Conservation (phyloP, 2,329 filamentous ascomycete species). For the Cordyceps cateniannulata region DNA sequence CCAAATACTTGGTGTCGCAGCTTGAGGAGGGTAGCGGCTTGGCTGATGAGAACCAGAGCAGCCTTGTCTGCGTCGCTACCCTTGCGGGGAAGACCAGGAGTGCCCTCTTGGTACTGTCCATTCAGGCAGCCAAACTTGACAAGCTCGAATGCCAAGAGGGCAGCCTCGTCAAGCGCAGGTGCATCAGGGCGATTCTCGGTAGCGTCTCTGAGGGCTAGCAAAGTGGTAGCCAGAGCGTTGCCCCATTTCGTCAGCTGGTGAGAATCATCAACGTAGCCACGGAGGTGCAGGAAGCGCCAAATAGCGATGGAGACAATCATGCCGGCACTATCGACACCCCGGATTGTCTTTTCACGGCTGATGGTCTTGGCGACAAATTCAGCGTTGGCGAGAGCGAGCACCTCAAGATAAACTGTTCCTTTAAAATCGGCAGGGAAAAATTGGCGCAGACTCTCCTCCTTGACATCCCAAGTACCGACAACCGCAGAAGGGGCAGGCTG, state of each 20-base stretch:
- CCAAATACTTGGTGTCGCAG: constrained; percentile 79
- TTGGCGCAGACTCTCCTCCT: constrained; percentile 47
- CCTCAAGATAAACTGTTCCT: constrained; percentile 45
- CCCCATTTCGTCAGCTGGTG: constrained; percentile 84
- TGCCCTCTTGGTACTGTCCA: constrained; percentile 52
- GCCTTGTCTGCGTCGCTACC: constrained; percentile 66
- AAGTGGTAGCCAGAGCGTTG: constrained; percentile 63
- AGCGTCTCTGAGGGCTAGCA: constrained; percentile 55
- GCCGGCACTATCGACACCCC: constrained; percentile 59
- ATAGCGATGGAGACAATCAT: constrained; percentile 66
- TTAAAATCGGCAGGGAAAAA: constrained; percentile 37
- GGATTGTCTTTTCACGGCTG: constrained; percentile 49
- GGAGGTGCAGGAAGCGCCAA: constrained; percentile 84
- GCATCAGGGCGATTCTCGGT: constrained; percentile 38
- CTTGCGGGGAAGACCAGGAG: constrained; percentile 49
- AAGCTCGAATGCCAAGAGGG: constrained; percentile 80
- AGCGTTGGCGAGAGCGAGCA: constrained; percentile 61
- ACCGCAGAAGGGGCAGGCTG: constrained; percentile 41
- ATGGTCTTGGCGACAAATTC: constrained; percentile 66
- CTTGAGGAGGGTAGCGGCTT: constrained; percentile 76
- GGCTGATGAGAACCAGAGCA: constrained; percentile 75
- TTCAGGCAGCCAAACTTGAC: constrained; percentile 74
- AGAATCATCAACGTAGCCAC: constrained; percentile 72
- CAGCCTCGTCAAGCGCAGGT: constrained; percentile 62
- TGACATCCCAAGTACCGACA: constrained; percentile 65